Percentiles rank a stretch among this genome's conserved stretches.
phyloP scores from a whole-genome alignment of 2,329 filamentous ascomycete species.

The Ceratocystis lukuohia region DNA sequence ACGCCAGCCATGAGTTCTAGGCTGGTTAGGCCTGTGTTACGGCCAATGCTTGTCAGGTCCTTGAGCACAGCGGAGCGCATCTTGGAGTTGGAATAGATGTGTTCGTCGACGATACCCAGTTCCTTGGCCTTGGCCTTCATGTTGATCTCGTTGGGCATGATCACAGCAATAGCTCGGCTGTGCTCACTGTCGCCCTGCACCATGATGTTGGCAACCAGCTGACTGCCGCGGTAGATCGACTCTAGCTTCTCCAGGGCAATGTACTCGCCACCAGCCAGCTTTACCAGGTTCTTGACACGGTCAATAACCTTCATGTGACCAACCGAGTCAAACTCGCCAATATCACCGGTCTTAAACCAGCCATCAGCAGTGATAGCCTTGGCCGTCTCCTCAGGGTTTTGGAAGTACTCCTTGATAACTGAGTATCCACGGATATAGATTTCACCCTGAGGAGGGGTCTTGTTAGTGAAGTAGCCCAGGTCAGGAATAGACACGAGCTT shows the following conservation, averaged over 20 bases:
- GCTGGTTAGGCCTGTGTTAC: conserved; percentile 50
- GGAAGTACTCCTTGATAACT: conserved; percentile 66
- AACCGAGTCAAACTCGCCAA: conserved; percentile 71
- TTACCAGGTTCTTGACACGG: conserved; percentile 96
- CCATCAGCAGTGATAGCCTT: conserved; percentile 68
- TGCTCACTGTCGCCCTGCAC: conserved; percentile 66
- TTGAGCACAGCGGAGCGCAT: conserved; percentile 49
- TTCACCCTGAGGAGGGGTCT: conserved; percentile 74
- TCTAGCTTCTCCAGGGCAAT: conserved; percentile 95
- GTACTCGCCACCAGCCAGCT: conserved; percentile 90
- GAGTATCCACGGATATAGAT: conserved; percentile 73
- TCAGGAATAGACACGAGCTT: conserved; percentile 88
- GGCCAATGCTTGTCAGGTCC: conserved; percentile 53
- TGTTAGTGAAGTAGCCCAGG: conserved; percentile 66
- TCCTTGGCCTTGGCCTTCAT: conserved; percentile 46
- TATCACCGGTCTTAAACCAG: conserved; percentile 96
- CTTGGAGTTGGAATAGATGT: conserved; percentile 54
- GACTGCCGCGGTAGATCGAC: conserved; percentile 69
- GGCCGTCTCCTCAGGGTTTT: conserved; percentile 74
- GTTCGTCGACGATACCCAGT: conserved; percentile 50
- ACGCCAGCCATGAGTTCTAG: conserved; percentile 68
- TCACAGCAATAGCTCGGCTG: conserved; percentile 68
- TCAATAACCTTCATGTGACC: conserved; percentile 83
- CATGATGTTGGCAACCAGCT: conserved; percentile 76
- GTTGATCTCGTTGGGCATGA: conserved; percentile 53